These are phyloP conservation scores for Pseudocercospora vitis DNA, from an alignment of 2,329 filamentous ascomycete genomes.

Conservation along the genomic window DNA sequence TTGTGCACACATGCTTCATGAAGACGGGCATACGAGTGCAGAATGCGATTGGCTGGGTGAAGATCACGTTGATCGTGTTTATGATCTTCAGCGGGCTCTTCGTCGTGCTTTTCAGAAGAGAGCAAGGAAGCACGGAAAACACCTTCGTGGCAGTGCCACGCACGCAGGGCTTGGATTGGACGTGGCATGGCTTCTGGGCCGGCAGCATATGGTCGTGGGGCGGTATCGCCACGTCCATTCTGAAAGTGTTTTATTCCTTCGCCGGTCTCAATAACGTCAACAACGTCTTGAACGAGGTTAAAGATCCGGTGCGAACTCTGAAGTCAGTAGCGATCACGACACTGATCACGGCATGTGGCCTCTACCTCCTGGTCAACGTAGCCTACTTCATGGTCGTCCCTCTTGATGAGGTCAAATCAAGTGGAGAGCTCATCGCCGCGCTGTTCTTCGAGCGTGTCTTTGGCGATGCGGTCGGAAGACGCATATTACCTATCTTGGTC, in stretches of 20 bases:
- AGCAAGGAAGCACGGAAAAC: constrained; percentile 18
- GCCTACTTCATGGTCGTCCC: constrained; percentile 66
- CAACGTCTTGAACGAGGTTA: constrained; percentile 71
- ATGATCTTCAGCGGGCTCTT: constrained; percentile 43
- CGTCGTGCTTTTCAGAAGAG: constrained; percentile 35
- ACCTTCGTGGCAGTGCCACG: not conserved
- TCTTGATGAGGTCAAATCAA: constrained; percentile 64
- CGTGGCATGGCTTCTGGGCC: constrained; percentile 26
- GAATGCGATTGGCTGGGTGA: constrained; percentile 44
- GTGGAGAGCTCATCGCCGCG: constrained; percentile 67
- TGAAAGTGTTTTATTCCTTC: constrained; percentile 69
- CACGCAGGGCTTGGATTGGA: constrained; percentile 17
- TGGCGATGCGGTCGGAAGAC: constrained; percentile 57
- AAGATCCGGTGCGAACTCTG: constrained; percentile 65
- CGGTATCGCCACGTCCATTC: constrained; percentile 64
- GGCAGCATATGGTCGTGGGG: constrained; percentile 61
- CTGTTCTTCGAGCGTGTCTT: constrained; percentile 67
- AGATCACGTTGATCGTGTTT: constrained; percentile 41
- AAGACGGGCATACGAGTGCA: constrained; percentile 41
- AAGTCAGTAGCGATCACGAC: constrained; percentile 52
- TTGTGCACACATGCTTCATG: constrained; percentile 42
- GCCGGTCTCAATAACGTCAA: constrained; percentile 66
- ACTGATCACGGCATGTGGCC: constrained; percentile 59
- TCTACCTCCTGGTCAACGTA: constrained; percentile 68
- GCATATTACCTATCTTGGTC: constrained; percentile 62